These are phyloP conservation scores for Macrolepiota fuliginosa DNA, from an alignment of 768 basidiomycete species.

Conservation along the genomic window DNA sequence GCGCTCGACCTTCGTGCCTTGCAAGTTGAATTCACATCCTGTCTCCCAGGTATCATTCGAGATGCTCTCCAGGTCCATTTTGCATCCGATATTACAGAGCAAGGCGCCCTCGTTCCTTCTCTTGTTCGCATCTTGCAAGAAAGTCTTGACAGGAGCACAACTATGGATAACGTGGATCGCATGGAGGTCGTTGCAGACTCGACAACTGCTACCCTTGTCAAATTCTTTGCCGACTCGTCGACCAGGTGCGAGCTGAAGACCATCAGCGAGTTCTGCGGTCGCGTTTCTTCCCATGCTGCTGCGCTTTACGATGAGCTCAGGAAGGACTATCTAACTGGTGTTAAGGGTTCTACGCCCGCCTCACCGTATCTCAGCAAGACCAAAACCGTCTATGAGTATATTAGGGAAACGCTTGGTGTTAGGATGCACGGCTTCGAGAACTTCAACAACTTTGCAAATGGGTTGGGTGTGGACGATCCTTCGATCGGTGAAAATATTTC, in stretches of 20 bases:
- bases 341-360: conserved; percentile 62
- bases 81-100: conserved; percentile 22
- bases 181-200: conserved; percentile 65
- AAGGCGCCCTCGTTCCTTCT: conserved; percentile 28
- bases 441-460: conserved; percentile 39
- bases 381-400: conserved; percentile 63
- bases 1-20: conserved; percentile 80
- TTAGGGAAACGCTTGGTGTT: conserved; percentile 62
- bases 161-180: conserved; percentile 67
- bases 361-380: conserved; percentile 61
- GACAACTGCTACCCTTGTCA: conserved; percentile 45
- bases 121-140: conserved; percentile 41
- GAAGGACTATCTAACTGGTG: conserved; percentile 54
- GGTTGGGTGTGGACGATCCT: conserved; percentile 45
- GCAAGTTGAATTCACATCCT: conserved; percentile 55
- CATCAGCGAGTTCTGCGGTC: conserved; percentile 50
- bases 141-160: conserved; percentile 63
- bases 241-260: conserved; percentile 20
- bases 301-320: conserved; percentile 46
- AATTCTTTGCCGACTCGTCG: conserved; percentile 34
- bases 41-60: conserved; percentile 43
- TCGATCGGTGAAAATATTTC: conserved; percentile 76
- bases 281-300: conserved; percentile 45
- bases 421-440: conserved; percentile 81
- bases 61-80: conserved; percentile 38